Evolutionary conservation across 768 basidiomycete genomes (phyloP).

Genomic region (Serpula lacrymans): DNA sequence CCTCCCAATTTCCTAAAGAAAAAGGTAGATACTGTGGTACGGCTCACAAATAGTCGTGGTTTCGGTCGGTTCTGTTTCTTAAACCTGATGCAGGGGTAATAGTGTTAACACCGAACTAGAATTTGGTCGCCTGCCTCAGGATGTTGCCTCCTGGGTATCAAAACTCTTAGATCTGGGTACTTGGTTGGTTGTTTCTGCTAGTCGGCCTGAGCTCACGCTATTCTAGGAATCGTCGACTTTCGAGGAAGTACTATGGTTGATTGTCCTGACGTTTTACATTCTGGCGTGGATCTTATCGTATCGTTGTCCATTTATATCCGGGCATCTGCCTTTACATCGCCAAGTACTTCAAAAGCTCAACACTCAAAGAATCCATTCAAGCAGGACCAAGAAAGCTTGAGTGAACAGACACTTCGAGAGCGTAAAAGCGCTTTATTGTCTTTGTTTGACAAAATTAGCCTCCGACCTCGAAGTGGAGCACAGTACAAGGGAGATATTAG

Average conservation of each 20-base stretch:
- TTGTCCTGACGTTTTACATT: slow-evolving; percentile 65
- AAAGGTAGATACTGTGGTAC: slow-evolving; percentile 61
- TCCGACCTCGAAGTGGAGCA: slow-evolving; percentile 59
- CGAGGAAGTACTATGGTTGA: slow-evolving; percentile 71
- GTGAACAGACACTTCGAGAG: slow-evolving; percentile 76
- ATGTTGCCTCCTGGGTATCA: slow-evolving; percentile 69
- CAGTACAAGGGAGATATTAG: slow-evolving; percentile 26
- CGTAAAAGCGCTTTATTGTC: slow-evolving; percentile 71
- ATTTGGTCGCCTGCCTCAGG: slow-evolving; percentile 73
- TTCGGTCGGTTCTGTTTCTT: slow-evolving; percentile 47
- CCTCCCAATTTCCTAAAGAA: slow-evolving; percentile 45
- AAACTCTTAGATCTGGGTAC: slow-evolving; percentile 69
- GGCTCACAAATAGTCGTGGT: slow-evolving; percentile 60
- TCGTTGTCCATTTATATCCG: slow-evolving; percentile 72
- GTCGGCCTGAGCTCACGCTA: neutral
- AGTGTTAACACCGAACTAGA: slow-evolving; percentile 38
- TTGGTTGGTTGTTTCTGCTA: neutral
- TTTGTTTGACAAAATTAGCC: slow-evolving; percentile 69
- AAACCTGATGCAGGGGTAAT: neutral
- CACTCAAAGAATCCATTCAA: slow-evolving; percentile 47
- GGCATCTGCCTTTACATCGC: slow-evolving; percentile 59
- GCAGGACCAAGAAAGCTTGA: slow-evolving; percentile 75
- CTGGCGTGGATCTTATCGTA: slow-evolving; percentile 76
- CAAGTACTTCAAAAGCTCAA: slow-evolving; percentile 31
- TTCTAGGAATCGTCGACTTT: slow-evolving; percentile 61